A percentile compares a stretch with the other conserved stretches of the same genome.
Evolutionary conservation across 352 stramenopile species (phyloP).

Genomic region (Discostella stelligera): DNA sequence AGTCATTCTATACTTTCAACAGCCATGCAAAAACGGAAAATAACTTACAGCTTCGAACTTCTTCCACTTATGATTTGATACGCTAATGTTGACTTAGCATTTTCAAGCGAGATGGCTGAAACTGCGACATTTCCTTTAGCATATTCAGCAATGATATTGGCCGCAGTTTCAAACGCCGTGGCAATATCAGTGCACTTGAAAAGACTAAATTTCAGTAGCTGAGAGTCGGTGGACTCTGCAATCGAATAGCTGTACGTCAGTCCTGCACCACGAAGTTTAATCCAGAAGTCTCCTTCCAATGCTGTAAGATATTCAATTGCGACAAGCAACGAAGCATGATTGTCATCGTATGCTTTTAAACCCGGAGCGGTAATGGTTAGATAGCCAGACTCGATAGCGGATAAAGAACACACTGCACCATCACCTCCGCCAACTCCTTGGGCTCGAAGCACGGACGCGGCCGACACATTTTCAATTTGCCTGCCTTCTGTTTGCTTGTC

Average conservation of each 20-base stretch:
- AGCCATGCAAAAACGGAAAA: conserved; percentile 2
- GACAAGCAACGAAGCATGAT: conserved; percentile 45
- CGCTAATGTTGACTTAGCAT: conserved; percentile 46
- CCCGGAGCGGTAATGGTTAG: conserved; percentile 38
- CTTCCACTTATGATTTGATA: conserved; percentile 45
- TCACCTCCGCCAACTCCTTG: conserved; percentile 18
- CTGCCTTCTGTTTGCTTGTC: conserved; percentile 10
- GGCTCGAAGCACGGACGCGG: conserved; percentile 32
- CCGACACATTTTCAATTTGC: conserved; percentile 45
- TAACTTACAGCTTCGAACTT: conserved; percentile 47
- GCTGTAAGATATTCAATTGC: conserved; percentile 59
- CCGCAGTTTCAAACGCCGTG: conserved; percentile 45
- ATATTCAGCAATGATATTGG: conserved; percentile 50
- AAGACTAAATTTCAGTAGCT: conserved; percentile 47
- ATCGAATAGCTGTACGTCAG: conserved; percentile 52
- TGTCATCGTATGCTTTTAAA: conserved; percentile 38
- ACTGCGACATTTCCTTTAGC: conserved; percentile 36
- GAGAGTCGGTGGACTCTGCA: conserved; percentile 38
- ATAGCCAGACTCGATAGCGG: conserved; percentile 44
- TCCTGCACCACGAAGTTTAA: conserved; percentile 49
- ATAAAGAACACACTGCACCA: conserved; percentile 35
- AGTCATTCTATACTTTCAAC: too few species aligned
- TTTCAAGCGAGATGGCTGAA: conserved; percentile 33
- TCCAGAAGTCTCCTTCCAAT: conserved; percentile 60
- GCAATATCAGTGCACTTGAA: conserved; percentile 49